Base-by-base conservation (phyloP, 352 stramenopile genomes). In the Bremia lactucae region DNA sequence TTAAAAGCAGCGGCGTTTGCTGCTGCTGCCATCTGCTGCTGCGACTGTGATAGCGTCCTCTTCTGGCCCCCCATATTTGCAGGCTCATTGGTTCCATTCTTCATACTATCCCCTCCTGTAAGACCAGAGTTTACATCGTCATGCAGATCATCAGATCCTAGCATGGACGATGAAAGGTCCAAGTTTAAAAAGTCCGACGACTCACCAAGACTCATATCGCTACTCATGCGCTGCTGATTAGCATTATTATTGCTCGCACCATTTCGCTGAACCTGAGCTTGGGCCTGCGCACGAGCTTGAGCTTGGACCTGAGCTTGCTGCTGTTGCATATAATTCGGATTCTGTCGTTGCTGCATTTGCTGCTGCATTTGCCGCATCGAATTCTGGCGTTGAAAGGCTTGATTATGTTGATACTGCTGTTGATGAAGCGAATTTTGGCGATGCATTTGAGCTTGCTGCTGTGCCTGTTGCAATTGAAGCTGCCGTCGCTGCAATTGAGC, bases 1-100 rank as follows among this genome's bases (percentile, higher is more conserved):
- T 90, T 90, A 49, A 90, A 87, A 16, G 77, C 74, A 21, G 63
- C 74, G 14, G 72, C 74, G 48, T 89, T 89, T 47, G 77, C 77
- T 21, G 77, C 77, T 22, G 70, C 70, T 25, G 74, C 77, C 72
- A 90, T 83, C 38, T 85, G 73, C 58, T 87, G 77, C 65, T 90
- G 77, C 29, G 72, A 76, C 55, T 87, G 77, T 31, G 74, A 74
- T 14, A 90, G 49, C 22, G 74, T 87, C 28, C 77, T 66, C 64
- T 90, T 90, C 18, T 68, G 46, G 23, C 72, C 72, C 31, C 46
- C 13, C 24, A 62, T 0, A 8, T 68, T 42, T 23, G 57, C 39
- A 39, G 52, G 24, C 36, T 68, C 51, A 15, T 49, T 62, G 23
- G 21, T 48, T 24, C 46, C 51, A 20, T 47, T 64, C 48, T 73